These are phyloP conservation scores for Nicotiana undulata DNA, from an alignment of 257 asterid species.

Conservation along the genomic window DNA sequence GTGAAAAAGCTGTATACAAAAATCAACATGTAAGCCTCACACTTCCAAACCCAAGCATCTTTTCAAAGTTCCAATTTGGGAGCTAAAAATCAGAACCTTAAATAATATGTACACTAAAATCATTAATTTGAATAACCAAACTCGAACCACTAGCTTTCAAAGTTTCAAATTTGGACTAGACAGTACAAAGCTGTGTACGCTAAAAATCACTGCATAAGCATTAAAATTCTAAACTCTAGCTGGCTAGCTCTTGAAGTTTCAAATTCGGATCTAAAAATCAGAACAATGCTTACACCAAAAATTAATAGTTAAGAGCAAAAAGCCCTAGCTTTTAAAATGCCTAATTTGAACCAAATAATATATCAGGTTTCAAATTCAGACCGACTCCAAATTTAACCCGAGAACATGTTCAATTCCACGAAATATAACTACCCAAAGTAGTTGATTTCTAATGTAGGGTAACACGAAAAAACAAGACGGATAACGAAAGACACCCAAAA, in stretches of 20 bases:
- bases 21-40: not conserved
- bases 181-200: not conserved
- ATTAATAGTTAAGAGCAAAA: not conserved
- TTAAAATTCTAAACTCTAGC: not conserved
- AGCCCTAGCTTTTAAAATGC: not conserved
- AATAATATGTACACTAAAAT: not conserved
- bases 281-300: not conserved
- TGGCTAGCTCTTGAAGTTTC: not conserved
- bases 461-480: not conserved
- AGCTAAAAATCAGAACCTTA: not conserved
- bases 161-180: not conserved
- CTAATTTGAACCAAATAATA: not conserved
- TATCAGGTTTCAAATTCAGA: not conserved
- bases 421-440: not conserved
- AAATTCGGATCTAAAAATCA: not conserved
- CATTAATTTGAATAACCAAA: not conserved
- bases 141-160: not conserved
- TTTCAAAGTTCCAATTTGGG: not conserved
- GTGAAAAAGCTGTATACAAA: not conserved
- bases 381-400: not conserved
- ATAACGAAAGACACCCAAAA: not conserved
- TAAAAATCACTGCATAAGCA: not conserved
- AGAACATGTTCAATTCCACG: not conserved
- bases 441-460: not conserved
- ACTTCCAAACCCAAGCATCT: not conserved